phyloP scores from a whole-genome alignment of 225 moss, liverwort and hornwort species.

The Pleurozium schreberi region DNA sequence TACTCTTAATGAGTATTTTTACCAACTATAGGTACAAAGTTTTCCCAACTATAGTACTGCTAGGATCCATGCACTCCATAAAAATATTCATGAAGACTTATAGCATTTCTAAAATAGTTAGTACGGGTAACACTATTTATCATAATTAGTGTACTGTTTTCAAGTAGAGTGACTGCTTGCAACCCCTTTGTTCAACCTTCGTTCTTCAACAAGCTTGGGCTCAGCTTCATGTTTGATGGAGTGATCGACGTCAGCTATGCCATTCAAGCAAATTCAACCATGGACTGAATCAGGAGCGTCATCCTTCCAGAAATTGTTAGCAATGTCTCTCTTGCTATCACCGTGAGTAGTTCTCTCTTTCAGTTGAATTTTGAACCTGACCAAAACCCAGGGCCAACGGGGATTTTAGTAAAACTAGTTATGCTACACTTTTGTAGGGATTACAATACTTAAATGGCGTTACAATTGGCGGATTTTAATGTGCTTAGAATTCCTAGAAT shows the following conservation, averaged over 20 bases:
- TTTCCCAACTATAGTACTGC: too few species aligned
- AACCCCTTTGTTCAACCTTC: too few species aligned
- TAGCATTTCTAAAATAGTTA: too few species aligned
- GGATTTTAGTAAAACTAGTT: background rate
- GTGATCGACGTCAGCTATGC: background rate
- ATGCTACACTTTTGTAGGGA: background rate
- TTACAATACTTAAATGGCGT: background rate
- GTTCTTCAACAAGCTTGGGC: background rate
- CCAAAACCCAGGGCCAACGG: background rate
- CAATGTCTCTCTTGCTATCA: conserved; percentile 7
- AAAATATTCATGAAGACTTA: too few species aligned
- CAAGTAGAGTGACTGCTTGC: too few species aligned
- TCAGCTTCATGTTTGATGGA: conserved; percentile 4
- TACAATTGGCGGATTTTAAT: background rate
- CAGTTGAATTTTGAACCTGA: background rate
- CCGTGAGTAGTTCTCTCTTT: background rate
- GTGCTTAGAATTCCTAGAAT: background rate
- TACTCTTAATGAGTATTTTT: too few species aligned
- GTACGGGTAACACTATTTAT: too few species aligned
- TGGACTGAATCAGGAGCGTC: background rate
- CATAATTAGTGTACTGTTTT: too few species aligned
- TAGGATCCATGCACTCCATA: too few species aligned
- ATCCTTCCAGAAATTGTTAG: conserved; percentile 2
- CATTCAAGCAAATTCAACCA: background rate
- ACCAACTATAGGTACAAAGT: too few species aligned